Evolutionary conservation across 371 early-diverging fungal species (phyloP).

Genomic region (Fennellomyces sp.): DNA sequence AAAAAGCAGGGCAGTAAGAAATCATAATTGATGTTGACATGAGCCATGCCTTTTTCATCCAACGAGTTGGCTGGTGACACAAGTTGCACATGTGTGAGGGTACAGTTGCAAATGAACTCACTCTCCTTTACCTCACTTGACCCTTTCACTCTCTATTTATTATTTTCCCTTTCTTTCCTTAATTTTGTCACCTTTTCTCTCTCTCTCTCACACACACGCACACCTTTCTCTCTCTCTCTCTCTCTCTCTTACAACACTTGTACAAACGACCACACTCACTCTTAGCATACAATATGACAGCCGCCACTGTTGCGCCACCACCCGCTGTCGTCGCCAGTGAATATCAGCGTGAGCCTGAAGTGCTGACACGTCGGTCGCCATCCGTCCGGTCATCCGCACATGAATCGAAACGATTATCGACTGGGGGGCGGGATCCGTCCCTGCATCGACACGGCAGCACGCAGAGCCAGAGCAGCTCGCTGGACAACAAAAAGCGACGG

Average conservation of each 20-base stretch:
- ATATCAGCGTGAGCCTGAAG: conserved; percentile 12
- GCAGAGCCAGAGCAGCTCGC: conserved; percentile 13
- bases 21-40: conserved; percentile 2
- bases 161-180: background rate
- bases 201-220: background rate
- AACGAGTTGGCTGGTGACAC: conserved; percentile 4
- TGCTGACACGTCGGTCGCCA: conserved; percentile 10
- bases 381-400: conserved; percentile 11
- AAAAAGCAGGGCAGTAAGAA: background rate
- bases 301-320: conserved; percentile 25
- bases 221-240: background rate
- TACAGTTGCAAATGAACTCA: background rate
- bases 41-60: background rate
- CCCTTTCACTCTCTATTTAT: background rate
- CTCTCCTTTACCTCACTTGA: background rate
- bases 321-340: background rate
- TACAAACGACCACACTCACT: no score
- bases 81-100: conserved; percentile 1
- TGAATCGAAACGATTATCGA: conserved; percentile 8
- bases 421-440: conserved; percentile 8
- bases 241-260: background rate
- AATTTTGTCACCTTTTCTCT: background rate
- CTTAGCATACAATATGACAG: conserved; percentile 22
- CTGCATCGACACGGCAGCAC: conserved; percentile 12
- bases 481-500: conserved; percentile 10